Evolutionary conservation across 176 grass and related monocot species (phyloP).

Genomic region (Oryza longistaminata): DNA sequence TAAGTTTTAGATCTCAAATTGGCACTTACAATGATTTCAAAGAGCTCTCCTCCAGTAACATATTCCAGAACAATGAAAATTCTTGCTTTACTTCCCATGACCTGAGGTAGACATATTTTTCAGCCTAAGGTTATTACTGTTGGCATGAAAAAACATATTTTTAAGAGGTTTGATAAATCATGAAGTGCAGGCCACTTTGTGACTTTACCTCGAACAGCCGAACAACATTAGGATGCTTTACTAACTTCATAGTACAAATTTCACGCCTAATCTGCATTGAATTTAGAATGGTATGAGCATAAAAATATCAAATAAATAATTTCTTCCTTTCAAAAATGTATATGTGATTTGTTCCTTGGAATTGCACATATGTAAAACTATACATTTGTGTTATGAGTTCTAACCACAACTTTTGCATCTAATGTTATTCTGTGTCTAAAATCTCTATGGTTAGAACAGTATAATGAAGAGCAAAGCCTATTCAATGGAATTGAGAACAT

Average conservation of each 20-base stretch:
- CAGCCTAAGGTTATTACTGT: slow-evolving; percentile 5
- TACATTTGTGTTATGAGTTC: neutral
- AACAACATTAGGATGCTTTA: slow-evolving; percentile 97
- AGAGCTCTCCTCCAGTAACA: slow-evolving; percentile 95
- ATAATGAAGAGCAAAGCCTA: slow-evolving; percentile 18
- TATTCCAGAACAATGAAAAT: slow-evolving; percentile 98
- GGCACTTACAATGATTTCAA: slow-evolving; percentile 93
- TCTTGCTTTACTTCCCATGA: slow-evolving; percentile 98
- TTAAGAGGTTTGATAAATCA: slow-evolving; percentile 21
- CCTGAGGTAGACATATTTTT: slow-evolving; percentile 51
- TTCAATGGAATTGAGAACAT: neutral
- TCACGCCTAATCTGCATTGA: slow-evolving; percentile 92
- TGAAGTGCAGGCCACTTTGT: neutral
- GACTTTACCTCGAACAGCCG: slow-evolving; percentile 77
- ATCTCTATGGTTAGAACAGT: neutral
- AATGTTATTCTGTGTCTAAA: neutral
- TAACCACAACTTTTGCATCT: neutral
- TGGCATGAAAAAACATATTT: slow-evolving; percentile 11
- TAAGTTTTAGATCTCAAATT: neutral
- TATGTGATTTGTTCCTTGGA: neutral
- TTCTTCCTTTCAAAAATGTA: neutral
- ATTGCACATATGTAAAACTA: slow-evolving; percentile 6
- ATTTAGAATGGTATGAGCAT: slow-evolving; percentile 32
- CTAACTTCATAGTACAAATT: slow-evolving; percentile 97
- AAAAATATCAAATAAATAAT: slow-evolving; percentile 3